phyloP scores from a whole-genome alignment of 2,329 filamentous ascomycete genomes.

The Paraconiothyrium sp. region DNA sequence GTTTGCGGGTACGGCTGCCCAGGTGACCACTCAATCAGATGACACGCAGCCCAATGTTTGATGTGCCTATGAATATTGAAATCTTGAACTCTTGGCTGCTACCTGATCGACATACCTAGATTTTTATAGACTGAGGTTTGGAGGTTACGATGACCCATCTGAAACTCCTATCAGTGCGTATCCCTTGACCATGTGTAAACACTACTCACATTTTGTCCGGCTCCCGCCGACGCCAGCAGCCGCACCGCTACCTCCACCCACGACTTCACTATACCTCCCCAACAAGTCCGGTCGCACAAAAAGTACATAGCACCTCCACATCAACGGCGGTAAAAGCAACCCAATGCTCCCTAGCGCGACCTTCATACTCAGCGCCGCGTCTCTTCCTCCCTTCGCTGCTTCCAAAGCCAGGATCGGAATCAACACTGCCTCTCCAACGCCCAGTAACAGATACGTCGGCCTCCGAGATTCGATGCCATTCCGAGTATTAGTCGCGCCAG shows the following conservation, averaged over 20 bases:
- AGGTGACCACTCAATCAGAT: too few relatives aligned
- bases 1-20: too few relatives aligned
- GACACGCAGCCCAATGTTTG: too few relatives aligned
- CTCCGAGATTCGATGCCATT: conserved; percentile 38
- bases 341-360: conserved; percentile 29
- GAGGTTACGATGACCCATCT: conserved; percentile 20
- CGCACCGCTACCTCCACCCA: not conserved
- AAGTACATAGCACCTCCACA: conserved; percentile 38
- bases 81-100: too few relatives aligned
- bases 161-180: not conserved
- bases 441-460: conserved; percentile 34
- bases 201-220: conserved; percentile 21
- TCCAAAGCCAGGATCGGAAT: conserved; percentile 35
- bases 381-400: conserved; percentile 25
- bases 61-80: too few relatives aligned
- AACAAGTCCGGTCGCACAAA: conserved; percentile 34
- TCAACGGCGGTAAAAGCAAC: conserved; percentile 29
- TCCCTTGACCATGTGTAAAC: not conserved
- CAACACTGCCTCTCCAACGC: conserved; percentile 30
- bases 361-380: conserved; percentile 32
- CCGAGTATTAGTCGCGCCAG: conserved; percentile 34
- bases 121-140: not conserved
- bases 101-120: not conserved
- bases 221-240: not conserved
- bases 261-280: conserved; percentile 30